These are phyloP conservation scores for Russula sp. DNA, from an alignment of 768 basidiomycete genomes.

Conservation along the genomic window DNA sequence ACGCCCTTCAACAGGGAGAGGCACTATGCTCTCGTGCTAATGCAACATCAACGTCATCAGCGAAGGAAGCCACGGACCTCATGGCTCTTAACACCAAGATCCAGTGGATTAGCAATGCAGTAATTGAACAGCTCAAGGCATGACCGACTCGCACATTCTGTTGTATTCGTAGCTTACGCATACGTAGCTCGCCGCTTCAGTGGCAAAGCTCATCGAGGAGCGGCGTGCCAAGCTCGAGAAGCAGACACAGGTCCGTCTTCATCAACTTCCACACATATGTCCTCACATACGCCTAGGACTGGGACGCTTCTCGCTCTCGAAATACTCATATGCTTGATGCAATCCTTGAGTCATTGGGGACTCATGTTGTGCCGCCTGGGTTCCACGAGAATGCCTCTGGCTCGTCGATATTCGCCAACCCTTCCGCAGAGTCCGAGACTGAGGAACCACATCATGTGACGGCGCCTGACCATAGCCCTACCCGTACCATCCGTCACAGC, in stretches of 20 bases:
- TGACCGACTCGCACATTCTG: constrained; percentile 14
- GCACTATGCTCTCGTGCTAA: constrained; percentile 66
- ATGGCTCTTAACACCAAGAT: constrained; percentile 76
- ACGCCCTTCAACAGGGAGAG: constrained; percentile 72
- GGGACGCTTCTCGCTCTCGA: constrained; percentile 58
- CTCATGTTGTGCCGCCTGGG: constrained; percentile 68
- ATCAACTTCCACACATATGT: background rate
- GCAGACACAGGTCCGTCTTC: constrained; percentile 47
- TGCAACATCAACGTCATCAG: constrained; percentile 53
- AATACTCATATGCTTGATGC: constrained; percentile 56
- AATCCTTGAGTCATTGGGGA: constrained; percentile 64
- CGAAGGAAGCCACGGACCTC: constrained; percentile 60
- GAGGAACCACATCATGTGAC: constrained; percentile 22
- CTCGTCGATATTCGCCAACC: constrained; percentile 76
- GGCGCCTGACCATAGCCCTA: constrained; percentile 32
- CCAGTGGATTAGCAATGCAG: constrained; percentile 66
- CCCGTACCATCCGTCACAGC: constrained; percentile 33
- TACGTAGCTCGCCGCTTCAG: constrained; percentile 56
- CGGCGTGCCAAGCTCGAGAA: constrained; percentile 54
- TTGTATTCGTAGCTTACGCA: background rate
- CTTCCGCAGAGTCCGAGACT: constrained; percentile 41
- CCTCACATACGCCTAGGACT: constrained; percentile 40
- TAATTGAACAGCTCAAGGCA: constrained; percentile 72
- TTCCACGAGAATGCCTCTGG: constrained; percentile 62
- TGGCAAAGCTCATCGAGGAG: constrained; percentile 68